phyloP scores from a whole-genome alignment of 306 rosid species.

The Fragaria vesca region DNA sequence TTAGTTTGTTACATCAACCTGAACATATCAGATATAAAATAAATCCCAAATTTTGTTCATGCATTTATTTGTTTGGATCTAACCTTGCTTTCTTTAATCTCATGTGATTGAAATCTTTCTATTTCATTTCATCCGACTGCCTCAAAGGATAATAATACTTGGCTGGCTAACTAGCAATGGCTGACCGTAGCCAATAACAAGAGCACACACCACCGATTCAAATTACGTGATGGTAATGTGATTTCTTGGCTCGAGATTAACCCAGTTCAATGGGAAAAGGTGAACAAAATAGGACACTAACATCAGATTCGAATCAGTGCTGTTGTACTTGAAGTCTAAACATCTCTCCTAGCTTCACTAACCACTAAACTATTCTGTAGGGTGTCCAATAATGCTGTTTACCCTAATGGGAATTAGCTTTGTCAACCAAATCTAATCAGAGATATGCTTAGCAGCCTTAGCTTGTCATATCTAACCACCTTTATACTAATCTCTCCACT shows the following conservation, averaged over 20 bases:
- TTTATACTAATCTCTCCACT: not conserved
- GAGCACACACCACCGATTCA: not conserved
- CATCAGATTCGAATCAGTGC: not conserved
- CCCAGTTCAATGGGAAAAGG: not conserved
- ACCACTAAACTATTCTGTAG: not conserved
- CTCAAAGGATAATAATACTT: too few relatives aligned
- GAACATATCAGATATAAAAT: not conserved
- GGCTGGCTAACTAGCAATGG: too few relatives aligned
- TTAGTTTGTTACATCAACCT: not conserved
- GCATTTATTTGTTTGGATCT: not conserved
- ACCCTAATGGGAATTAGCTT: not conserved
- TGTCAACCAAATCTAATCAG: slow-evolving; percentile 15
- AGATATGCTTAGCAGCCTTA: slow-evolving; percentile 10
- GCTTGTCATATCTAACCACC: slow-evolving; percentile 3
- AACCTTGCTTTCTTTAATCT: not conserved
- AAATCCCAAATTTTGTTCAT: not conserved
- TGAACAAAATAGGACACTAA: not conserved
- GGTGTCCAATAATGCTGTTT: not conserved
- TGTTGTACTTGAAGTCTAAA: not conserved
- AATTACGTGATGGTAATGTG: too few relatives aligned
- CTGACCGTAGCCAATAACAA: too few relatives aligned
- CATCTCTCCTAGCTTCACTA: not conserved
- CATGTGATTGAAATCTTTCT: not conserved
- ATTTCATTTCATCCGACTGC: not conserved
- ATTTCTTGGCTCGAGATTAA: too few relatives aligned